phyloP scores from a whole-genome alignment of 1,139 yeast genomes.

The Lodderomyces parapsilosis region DNA sequence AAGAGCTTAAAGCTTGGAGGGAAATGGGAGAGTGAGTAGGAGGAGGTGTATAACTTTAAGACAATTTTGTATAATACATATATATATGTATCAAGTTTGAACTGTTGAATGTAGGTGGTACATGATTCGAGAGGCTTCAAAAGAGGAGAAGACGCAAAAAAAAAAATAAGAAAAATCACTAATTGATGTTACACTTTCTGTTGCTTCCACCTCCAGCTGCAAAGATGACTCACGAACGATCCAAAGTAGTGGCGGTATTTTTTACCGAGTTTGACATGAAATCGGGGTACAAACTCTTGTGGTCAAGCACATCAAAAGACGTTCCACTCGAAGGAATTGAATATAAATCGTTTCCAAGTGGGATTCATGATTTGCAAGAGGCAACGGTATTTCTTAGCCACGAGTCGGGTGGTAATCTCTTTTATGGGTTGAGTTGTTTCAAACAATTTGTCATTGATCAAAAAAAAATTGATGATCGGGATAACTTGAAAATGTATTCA shows the following conservation, averaged over 20 bases:
- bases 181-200: too few species aligned
- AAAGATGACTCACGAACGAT: slow-evolving; percentile 17
- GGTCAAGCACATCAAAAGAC: slow-evolving; percentile 37
- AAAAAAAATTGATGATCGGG: slow-evolving; percentile 31
- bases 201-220: too few species aligned
- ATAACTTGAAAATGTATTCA: slow-evolving; percentile 61
- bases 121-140: neutral
- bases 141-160: neutral
- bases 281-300: slow-evolving; percentile 59
- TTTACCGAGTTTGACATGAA: slow-evolving; percentile 63
- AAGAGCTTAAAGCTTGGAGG: slow-evolving; percentile 35
- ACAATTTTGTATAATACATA: neutral
- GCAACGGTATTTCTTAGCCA: slow-evolving; percentile 47
- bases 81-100: neutral
- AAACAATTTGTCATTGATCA: slow-evolving; percentile 24
- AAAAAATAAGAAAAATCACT: neutral
- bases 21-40: neutral
- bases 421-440: slow-evolving; percentile 40
- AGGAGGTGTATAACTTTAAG: neutral
- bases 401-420: slow-evolving; percentile 20
- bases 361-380: slow-evolving; percentile 61
- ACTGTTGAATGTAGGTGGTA: neutral
- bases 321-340: slow-evolving; percentile 49
- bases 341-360: slow-evolving; percentile 77
- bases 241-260: slow-evolving; percentile 50